phyloP scores from a whole-genome alignment of 2,329 filamentous ascomycete species.

The Mariannaea elegans region DNA sequence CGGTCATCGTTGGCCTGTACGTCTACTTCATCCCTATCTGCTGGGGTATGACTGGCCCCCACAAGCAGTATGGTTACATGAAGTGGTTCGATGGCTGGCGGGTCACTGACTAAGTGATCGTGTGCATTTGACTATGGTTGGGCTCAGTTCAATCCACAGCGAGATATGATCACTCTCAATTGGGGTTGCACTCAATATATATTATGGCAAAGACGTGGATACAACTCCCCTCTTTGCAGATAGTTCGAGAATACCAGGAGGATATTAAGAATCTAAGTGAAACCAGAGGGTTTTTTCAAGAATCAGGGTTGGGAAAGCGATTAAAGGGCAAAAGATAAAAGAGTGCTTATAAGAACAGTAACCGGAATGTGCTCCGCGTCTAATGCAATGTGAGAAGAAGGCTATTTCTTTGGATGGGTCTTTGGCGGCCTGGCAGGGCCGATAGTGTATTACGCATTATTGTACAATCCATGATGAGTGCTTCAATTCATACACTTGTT shows the following conservation, averaged over 20 bases:
- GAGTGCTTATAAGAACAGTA: constrained; percentile 30
- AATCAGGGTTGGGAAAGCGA: constrained; percentile 35
- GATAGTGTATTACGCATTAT: constrained; percentile 45
- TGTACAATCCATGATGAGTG: constrained; percentile 41
- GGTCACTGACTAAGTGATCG: constrained; percentile 68
- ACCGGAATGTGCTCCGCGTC: constrained; percentile 35
- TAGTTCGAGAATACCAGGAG: constrained; percentile 31
- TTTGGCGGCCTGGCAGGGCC: constrained; percentile 31
- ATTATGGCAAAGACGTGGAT: constrained; percentile 19
- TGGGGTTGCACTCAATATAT: constrained; percentile 18
- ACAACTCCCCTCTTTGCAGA: constrained; percentile 18
- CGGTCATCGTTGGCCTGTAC: constrained; percentile 80
- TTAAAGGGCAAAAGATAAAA: constrained; percentile 27
- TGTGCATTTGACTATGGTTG: constrained; percentile 12
- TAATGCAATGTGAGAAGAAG: constrained; percentile 43
- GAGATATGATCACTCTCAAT: constrained; percentile 26
- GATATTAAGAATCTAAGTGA: constrained; percentile 31
- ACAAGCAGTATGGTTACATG: constrained; percentile 86
- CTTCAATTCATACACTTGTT: constrained; percentile 39
- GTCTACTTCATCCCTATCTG: constrained; percentile 91
- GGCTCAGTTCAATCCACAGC: constrained; percentile 11
- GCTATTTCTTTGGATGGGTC: constrained; percentile 28
- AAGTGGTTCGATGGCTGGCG: constrained; percentile 94
- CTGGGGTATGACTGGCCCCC: constrained; percentile 92
- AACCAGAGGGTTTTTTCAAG: constrained; percentile 25